phyloP scores from a whole-genome alignment of 306 rosid genomes.

The Lotus japonicus region DNA sequence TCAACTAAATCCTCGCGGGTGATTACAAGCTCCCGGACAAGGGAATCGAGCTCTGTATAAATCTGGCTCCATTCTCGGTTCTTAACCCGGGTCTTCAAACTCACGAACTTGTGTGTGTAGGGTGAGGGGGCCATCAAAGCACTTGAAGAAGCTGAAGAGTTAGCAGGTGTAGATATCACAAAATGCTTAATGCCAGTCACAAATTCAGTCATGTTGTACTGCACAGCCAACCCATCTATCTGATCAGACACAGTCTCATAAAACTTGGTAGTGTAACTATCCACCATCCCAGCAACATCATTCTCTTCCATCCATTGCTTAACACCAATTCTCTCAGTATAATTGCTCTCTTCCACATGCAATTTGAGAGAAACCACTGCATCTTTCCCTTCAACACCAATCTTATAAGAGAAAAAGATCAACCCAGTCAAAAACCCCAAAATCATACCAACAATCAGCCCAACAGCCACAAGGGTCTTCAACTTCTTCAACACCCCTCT shows the following conservation, averaged over 20 bases:
- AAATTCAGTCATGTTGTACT: constrained; percentile 79
- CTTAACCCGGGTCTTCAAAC: constrained; percentile 51
- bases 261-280: constrained; percentile 61
- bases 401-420: constrained; percentile 78
- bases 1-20: constrained; percentile 73
- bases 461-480: constrained; percentile 72
- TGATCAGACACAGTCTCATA: constrained; percentile 81
- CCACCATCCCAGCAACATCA: constrained; percentile 83
- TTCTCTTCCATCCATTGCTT: constrained; percentile 96
- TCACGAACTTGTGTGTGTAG: constrained; percentile 59
- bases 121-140: constrained; percentile 48
- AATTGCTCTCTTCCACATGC: constrained; percentile 78
- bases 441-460: constrained; percentile 74
- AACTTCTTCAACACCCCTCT: constrained; percentile 53
- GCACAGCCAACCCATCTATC: constrained; percentile 80
- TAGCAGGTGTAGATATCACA: constrained; percentile 36
- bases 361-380: constrained; percentile 75
- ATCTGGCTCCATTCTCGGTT: constrained; percentile 77
- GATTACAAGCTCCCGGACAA: constrained; percentile 66
- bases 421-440: constrained; percentile 66
- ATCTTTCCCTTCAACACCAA: constrained; percentile 91
- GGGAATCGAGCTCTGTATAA: constrained; percentile 54
- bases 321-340: constrained; percentile 76
- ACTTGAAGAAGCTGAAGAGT: constrained; percentile 40
- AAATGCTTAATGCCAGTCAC: constrained; percentile 85